phyloP scores from a whole-genome alignment of 2,329 filamentous ascomycete species.

The Pseudopyricularia cyperi region DNA sequence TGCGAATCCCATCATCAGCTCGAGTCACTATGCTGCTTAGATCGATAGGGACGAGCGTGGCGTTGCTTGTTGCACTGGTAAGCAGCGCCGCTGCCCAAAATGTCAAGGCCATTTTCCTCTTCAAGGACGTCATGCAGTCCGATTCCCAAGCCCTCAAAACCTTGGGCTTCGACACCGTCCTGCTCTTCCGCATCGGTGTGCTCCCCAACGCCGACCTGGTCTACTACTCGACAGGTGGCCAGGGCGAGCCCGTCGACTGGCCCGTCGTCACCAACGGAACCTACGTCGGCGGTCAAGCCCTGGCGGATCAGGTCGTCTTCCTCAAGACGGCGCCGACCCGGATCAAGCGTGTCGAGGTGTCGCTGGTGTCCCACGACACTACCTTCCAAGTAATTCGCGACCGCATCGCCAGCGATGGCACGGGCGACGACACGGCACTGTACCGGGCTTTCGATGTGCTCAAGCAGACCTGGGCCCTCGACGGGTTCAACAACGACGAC shows the following conservation, averaged over 20 bases:
- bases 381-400: constrained; percentile 13
- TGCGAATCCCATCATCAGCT: too few species aligned
- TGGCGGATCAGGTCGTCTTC: constrained; percentile 10
- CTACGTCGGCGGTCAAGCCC: constrained; percentile 32
- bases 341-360: constrained; percentile 26
- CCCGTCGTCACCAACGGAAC: constrained; percentile 22
- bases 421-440: constrained; percentile 18
- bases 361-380: constrained; percentile 27
- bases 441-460: constrained; percentile 26
- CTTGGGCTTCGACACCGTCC: constrained; percentile 26
- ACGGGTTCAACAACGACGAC: constrained; percentile 33
- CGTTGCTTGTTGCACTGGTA: background rate
- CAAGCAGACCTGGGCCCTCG: constrained; percentile 26
- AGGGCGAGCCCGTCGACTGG: constrained; percentile 15
- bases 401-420: constrained; percentile 20
- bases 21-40: background rate
- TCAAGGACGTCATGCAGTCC: constrained; percentile 31
- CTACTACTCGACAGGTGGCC: constrained; percentile 28
- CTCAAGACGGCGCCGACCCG: constrained; percentile 10
- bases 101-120: constrained; percentile 20
- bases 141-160: constrained; percentile 25
- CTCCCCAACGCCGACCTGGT: constrained; percentile 27
- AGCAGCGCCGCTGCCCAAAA: background rate
- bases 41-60: background rate
- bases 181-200: constrained; percentile 30